Evolutionary conservation across 1,284 basidiomycete genomes (phyloP), one percentile per base, ranked within the genome.

Genomic region (Rhodofomes roseus): DNA sequence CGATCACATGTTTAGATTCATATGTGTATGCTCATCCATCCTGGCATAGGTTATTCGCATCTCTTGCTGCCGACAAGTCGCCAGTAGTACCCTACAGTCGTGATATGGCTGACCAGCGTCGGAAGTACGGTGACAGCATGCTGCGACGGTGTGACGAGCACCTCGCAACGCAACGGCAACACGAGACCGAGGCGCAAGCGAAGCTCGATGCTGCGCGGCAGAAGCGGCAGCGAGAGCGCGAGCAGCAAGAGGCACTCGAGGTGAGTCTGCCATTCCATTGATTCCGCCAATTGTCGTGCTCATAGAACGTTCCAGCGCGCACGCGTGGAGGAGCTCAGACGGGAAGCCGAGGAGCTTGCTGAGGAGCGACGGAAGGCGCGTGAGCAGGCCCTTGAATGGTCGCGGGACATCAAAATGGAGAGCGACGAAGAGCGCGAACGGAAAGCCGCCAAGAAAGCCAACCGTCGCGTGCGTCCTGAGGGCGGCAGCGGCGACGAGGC

Each of bases 61-160:
- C 89, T 0, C 79, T 98, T 11, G 91, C 92, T 0, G 81, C 83
- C 14, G 92, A 95, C 66, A 81, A 82, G 60, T 82, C 87, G 0
- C 72, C 81, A 0, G 77, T 81, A 43, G 79, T 95, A n/a, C 92
- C 93, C 0, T 98, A 96, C 73, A 91, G 81, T 66, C 80, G 83
- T 7, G 93, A 96, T 54, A 82, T 96, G 52, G 93, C 94, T 0
- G 90, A 95, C 67, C 92, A 96, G 67, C 85, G 95, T 59, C 82
- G 87, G 46, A 89, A 90, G 70, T 97, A 96, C 67, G 93, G 94
- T 27, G 89, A 93, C 60, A 89, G 83, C 69, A 85, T 97, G 78
- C 73, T 96, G 54, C 81, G 90, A 56, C 86, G 86, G 60, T 88
- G 86, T 1, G 91, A 93, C 14, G 91, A 92, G 53, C 90, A 94